Evolutionary conservation across 129 eudicot genomes (phyloP), one percentile per base, ranked within the genome.

Genomic region (Centrapalus pauciflorus): DNA sequence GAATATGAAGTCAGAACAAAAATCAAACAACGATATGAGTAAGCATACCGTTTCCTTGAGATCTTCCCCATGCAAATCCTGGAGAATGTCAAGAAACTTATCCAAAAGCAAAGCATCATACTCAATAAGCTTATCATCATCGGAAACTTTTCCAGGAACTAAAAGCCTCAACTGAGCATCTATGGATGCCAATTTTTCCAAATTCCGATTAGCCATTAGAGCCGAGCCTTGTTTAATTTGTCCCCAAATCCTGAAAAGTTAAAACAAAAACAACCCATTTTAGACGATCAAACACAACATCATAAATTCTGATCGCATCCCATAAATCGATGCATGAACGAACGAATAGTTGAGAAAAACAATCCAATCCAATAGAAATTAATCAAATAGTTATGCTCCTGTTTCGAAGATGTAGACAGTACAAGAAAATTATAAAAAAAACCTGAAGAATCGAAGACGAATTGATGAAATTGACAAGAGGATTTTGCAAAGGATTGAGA

Each of bases 11-110:
- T 13, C 17, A 37, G 13, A 69, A 40, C 30, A 17, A 54, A 66
- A 25, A 59, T 1, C 5, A 21, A 65, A n/a, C 23, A 24, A 20
- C 12, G 48, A 28, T 58, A 29, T 35, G 13, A 32, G 13, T 71
- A 9, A 59, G 6, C 73, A 61, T 81, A 89, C 96, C 82, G 95
- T 93, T 68, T 93, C 99, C 51, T 75, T 90, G 16, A 93, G 86
- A 77, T 86, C 99, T 51, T 93, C 96, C 0, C 99, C 99, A 73
- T 93, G 99, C 54, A 93, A 82, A 61, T 89, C 96, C 73, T 89
- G 96, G 61, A 93, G 95, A 75, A 93, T 89, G 54, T 93, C 96
- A 60, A 93, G 95, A 72, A 93, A 93, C 13, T 92, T 86, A 74
- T 93, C 98, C 73, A 92, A 62, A 70, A 88, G 80, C 81, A 93